Percentiles rank a stretch among this genome's conserved stretches.
Evolutionary conservation across 2,329 filamentous ascomycete species (phyloP).

Genomic region (Colletotrichum horii): DNA sequence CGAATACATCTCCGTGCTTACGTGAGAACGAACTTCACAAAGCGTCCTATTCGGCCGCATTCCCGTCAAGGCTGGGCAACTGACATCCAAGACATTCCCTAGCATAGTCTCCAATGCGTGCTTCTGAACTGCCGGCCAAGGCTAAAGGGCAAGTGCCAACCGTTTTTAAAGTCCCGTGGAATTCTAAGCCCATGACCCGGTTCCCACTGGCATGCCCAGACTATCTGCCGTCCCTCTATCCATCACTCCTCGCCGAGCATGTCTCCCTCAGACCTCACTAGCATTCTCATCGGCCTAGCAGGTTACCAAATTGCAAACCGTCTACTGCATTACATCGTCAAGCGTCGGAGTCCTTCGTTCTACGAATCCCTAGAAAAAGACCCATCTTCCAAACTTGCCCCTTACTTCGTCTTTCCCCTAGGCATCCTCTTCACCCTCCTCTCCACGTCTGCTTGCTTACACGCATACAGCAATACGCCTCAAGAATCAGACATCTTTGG

Average conservation of each 20-base stretch:
- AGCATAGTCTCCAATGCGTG: neutral
- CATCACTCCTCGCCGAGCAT: neutral
- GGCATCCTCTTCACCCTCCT: constrained; percentile 7
- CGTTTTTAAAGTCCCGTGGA: neutral
- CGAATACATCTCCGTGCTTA: neutral
- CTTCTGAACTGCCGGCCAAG: neutral
- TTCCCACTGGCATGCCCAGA: neutral
- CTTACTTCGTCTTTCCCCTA: constrained; percentile 19
- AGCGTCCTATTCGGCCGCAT: neutral
- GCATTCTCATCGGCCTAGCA: neutral
- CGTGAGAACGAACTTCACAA: neutral
- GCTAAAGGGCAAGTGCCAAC: neutral
- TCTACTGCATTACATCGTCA: neutral
- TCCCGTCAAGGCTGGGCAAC: neutral
- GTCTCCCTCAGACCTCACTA: neutral
- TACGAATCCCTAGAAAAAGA: neutral
- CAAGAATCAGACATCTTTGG: neutral
- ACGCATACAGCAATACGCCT: constrained; percentile 2
- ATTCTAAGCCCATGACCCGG: neutral
- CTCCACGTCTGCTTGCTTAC: constrained; percentile 1
- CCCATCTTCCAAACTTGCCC: neutral
- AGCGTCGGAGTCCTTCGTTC: neutral
- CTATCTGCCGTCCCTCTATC: neutral
- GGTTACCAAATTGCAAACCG: neutral
- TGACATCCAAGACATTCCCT: neutral